Conservation (phyloP, 345 rosid genomes). For the Durio zibethinus region DNA sequence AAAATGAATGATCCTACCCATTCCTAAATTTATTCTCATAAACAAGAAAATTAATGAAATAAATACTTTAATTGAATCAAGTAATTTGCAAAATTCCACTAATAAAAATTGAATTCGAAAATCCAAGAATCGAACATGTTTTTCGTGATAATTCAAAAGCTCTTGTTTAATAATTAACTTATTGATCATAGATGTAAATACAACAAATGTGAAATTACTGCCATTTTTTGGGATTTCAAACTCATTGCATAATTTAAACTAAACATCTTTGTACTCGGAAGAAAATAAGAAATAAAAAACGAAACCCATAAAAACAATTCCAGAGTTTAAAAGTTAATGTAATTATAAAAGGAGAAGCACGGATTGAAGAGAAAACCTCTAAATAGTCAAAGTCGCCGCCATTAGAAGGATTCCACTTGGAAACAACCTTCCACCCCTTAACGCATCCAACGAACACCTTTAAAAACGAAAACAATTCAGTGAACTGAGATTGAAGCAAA, state of each 20-base stretch:
- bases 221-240: neutral
- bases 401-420: constrained; percentile 57
- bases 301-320: neutral
- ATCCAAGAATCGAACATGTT: neutral
- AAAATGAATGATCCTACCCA: constrained; percentile 54
- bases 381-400: constrained; percentile 81
- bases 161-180: neutral
- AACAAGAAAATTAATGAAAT: constrained; percentile 3
- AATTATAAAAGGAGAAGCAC: neutral
- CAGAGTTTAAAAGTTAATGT: neutral
- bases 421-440: constrained; percentile 54
- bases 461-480: neutral
- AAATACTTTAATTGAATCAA: constrained; percentile 1
- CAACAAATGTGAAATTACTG: neutral
- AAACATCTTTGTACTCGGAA: neutral
- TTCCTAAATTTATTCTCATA: constrained; percentile 37
- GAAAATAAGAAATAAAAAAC: neutral
- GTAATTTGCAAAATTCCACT: neutral
- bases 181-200: neutral
- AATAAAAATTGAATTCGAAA: neutral
- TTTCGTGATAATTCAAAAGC: neutral
- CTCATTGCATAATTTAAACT: neutral
- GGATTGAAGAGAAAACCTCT: constrained; percentile 39
- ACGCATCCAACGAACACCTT: constrained; percentile 61
- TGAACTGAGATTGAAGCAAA: neutral